These are phyloP conservation scores for Colletotrichum tropicale DNA, from an alignment of 2,329 filamentous ascomycete species.

Conservation along the genomic window DNA sequence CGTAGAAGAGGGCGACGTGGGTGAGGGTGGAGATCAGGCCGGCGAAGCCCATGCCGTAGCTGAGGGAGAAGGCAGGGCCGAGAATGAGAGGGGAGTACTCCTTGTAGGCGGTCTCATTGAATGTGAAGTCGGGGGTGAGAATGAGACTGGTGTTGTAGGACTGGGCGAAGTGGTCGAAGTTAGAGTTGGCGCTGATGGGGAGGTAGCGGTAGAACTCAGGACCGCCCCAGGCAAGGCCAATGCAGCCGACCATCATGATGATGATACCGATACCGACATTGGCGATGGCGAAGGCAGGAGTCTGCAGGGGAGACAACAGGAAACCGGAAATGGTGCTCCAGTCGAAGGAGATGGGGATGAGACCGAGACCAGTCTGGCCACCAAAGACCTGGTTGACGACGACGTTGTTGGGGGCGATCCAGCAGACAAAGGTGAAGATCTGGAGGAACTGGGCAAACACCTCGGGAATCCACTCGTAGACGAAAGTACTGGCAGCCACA, in stretches of 20 bases:
- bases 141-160: slow-evolving; percentile 65
- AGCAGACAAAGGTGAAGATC: slow-evolving; percentile 64
- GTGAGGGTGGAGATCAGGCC: slow-evolving; percentile 57
- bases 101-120: slow-evolving; percentile 65
- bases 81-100: slow-evolving; percentile 60
- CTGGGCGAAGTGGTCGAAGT: slow-evolving; percentile 66
- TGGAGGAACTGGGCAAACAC: slow-evolving; percentile 27
- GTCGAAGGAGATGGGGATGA: slow-evolving; percentile 66
- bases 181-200: slow-evolving; percentile 54
- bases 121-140: slow-evolving; percentile 55
- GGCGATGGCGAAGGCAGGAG: slow-evolving; percentile 60
- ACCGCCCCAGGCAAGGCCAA: slow-evolving; percentile 55
- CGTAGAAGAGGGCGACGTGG: slow-evolving; percentile 57
- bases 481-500: slow-evolving; percentile 53
- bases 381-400: slow-evolving; percentile 69
- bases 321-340: slow-evolving; percentile 55
- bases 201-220: slow-evolving; percentile 50
- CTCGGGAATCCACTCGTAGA: slow-evolving; percentile 36
- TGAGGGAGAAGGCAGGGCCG: slow-evolving; percentile 58
- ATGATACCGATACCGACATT: slow-evolving; percentile 59
- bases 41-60: slow-evolving; percentile 63
- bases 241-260: slow-evolving; percentile 54
- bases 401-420: slow-evolving; percentile 63
- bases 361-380: slow-evolving; percentile 59
- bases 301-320: slow-evolving; percentile 52